Evolutionary conservation across 768 basidiomycete genomes (phyloP), one percentile per base, ranked within the genome.

Genomic region (Tubosaeta sp.): DNA sequence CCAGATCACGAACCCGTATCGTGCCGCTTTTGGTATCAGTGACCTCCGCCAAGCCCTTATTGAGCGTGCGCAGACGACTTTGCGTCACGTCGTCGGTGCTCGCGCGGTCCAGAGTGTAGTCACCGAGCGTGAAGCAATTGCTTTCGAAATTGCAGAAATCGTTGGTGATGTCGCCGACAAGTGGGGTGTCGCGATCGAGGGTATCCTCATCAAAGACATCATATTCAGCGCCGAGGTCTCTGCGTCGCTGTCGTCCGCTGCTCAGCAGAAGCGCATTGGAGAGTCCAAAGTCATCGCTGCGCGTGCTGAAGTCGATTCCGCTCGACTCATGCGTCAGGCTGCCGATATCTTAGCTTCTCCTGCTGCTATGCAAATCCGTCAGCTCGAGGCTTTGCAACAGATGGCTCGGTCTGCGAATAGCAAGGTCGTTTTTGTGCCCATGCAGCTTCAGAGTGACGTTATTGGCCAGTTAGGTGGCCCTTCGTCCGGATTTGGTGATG

Each of bases 341-440:
- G 94, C 94, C 48, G 94, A 97, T 71, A 97, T 95, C 62, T 75
- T 92, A 63, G 91, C 93, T 19, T 90, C 86, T 11, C 93, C 93
- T 9, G 95, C 95, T 19, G 95, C 95, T 50, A 97, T 97, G 93
- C 94, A 97, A 71, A 97, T 97, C 67, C 80, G 95, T 54, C 95
- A 97, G 68, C 81, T 98, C 57, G 95, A 99, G 71, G 91, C 94
- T 44, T 80, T 97, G 58, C 93, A 97, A 78, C 79, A 83, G 63
- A 98, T 98, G 95, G 90, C 95, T 44, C 88, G 90, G 71, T 84
- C 82, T 14, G 83, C 88, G n/a, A 77, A 79, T 59, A 84, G 80
- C 78, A 98, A 98, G 71, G 92, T 95, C 59, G 80, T 98, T 51
- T 97, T 97, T 61, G 94, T 94, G 29, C 91, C 90, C 12, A 93